Conservation (phyloP, 2,329 filamentous ascomycete species). For the Tothia fuscella region DNA sequence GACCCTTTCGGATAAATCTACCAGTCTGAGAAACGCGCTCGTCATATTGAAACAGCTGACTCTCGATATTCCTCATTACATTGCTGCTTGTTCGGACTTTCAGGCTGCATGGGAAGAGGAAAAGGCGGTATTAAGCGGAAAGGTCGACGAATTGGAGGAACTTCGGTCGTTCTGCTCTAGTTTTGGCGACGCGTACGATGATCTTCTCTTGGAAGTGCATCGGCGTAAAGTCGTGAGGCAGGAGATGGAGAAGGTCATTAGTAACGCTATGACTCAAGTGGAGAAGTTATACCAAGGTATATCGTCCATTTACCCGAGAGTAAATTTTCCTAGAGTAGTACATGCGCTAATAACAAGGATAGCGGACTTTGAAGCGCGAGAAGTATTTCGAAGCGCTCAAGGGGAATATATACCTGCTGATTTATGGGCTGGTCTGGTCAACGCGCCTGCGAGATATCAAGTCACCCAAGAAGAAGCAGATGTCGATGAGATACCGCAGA, state of each 20-base stretch:
- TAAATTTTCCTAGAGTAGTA: too few relatives aligned
- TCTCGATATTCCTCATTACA: slow-evolving; percentile 50
- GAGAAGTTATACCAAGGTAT: slow-evolving; percentile 54
- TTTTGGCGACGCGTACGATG: slow-evolving; percentile 75
- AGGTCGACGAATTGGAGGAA: slow-evolving; percentile 63
- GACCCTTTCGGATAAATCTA: slow-evolving; percentile 42
- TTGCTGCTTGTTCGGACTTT: slow-evolving; percentile 54
- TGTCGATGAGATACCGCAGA: slow-evolving; percentile 6
- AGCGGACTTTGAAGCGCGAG: slow-evolving; percentile 58
- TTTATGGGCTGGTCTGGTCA: slow-evolving; percentile 65
- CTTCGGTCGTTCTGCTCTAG: slow-evolving; percentile 76
- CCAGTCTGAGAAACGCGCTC: slow-evolving; percentile 51
- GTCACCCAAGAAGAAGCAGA: slow-evolving; percentile 5
- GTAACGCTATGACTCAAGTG: slow-evolving; percentile 65
- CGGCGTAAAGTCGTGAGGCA: slow-evolving; percentile 61
- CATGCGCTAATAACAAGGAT: background rate
- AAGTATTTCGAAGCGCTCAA: slow-evolving; percentile 68
- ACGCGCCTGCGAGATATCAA: slow-evolving; percentile 24
- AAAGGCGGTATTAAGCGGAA: slow-evolving; percentile 50
- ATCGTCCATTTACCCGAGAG: background rate
- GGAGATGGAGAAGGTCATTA: slow-evolving; percentile 60
- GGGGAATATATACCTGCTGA: slow-evolving; percentile 81
- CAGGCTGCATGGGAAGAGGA: slow-evolving; percentile 60
- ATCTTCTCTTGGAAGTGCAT: slow-evolving; percentile 71
- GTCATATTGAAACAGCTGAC: slow-evolving; percentile 56